phyloP scores from a whole-genome alignment of 768 basidiomycete species.

The Hygrocybe coccinea region DNA sequence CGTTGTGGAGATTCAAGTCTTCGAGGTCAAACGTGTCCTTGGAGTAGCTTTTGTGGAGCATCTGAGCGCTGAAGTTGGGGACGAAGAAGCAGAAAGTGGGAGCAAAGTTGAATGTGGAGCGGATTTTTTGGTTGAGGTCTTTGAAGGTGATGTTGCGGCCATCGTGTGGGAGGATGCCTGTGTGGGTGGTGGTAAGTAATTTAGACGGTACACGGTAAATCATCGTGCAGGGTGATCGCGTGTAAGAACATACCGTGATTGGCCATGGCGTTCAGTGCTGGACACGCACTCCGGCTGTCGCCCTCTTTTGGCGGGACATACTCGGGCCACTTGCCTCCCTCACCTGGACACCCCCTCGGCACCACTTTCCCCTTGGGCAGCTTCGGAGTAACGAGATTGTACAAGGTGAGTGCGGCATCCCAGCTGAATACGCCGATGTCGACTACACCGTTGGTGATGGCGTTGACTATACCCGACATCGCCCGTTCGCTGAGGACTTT shows the following conservation, averaged over 20 bases:
- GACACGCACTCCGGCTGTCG: conserved; percentile 71
- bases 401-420: conserved; percentile 48
- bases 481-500: too few species aligned
- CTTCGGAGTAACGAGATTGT: conserved; percentile 50
- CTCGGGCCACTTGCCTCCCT: conserved; percentile 64
- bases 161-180: conserved; percentile 61
- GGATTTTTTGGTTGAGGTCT: conserved; percentile 41
- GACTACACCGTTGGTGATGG: conserved; percentile 2
- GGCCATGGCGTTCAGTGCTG: conserved; percentile 74
- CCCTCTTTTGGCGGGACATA: conserved; percentile 52
- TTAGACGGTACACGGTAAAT: conserved; percentile 19
- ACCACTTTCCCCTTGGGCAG: conserved; percentile 52
- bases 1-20: conserved; percentile 69
- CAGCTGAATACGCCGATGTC: conserved; percentile 26
- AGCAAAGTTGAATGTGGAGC: conserved; percentile 63
- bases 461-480: conserved; percentile 1
- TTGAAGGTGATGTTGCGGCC: conserved; percentile 67
- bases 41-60: conserved; percentile 52
- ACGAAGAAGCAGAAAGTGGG: conserved; percentile 65
- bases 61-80: conserved; percentile 52
- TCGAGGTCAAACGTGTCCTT: conserved; percentile 60
- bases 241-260: conserved; percentile 58
- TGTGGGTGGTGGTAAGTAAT: conserved; percentile 1
- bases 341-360: conserved; percentile 51
- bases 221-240: neutral